These are phyloP conservation scores for Puccinellia tenuiflora DNA, from an alignment of 176 grass and related monocot species.

Conservation along the genomic window DNA sequence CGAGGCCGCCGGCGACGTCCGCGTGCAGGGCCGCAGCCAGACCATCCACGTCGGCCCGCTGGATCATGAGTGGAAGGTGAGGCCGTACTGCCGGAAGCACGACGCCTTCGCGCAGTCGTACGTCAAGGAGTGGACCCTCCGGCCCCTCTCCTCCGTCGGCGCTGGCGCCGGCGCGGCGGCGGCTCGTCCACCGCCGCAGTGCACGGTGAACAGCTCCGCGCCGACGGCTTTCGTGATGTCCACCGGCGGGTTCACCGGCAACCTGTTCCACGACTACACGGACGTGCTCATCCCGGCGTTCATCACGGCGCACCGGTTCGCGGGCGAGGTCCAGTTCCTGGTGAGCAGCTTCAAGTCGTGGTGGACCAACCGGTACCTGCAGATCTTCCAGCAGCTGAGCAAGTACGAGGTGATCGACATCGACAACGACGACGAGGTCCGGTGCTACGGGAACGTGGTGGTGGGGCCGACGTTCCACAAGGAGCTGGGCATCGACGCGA, in stretches of 20 bases:
- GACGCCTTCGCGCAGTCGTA: constrained; percentile 39
- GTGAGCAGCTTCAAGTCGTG: constrained; percentile 61
- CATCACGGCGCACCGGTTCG: constrained; percentile 47
- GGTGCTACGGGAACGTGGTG: constrained; percentile 56
- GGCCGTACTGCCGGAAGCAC: constrained; percentile 57
- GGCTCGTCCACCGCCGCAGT: not conserved
- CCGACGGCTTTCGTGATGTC: constrained; percentile 55
- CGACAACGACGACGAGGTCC: constrained; percentile 49
- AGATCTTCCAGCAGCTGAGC: constrained; percentile 58
- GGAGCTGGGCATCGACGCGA: constrained; percentile 49
- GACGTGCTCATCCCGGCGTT: constrained; percentile 87
- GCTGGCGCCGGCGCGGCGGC: not conserved
- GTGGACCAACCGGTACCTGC: constrained; percentile 57
- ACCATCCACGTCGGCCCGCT: constrained; percentile 31
- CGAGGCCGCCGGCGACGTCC: constrained; percentile 50
- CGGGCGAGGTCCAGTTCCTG: constrained; percentile 69
- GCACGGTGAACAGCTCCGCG: constrained; percentile 45
- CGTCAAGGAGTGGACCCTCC: constrained; percentile 55
- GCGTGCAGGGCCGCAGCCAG: constrained; percentile 31
- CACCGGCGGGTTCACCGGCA: constrained; percentile 66
- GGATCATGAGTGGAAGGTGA: constrained; percentile 41
- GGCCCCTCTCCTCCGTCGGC: not conserved
- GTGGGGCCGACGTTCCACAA: constrained; percentile 64
- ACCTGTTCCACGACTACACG: constrained; percentile 89
- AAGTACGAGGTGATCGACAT: constrained; percentile 57